These are phyloP conservation scores for Candida vaughaniae DNA, from an alignment of 805 yeast genomes.

Conservation along the genomic window DNA sequence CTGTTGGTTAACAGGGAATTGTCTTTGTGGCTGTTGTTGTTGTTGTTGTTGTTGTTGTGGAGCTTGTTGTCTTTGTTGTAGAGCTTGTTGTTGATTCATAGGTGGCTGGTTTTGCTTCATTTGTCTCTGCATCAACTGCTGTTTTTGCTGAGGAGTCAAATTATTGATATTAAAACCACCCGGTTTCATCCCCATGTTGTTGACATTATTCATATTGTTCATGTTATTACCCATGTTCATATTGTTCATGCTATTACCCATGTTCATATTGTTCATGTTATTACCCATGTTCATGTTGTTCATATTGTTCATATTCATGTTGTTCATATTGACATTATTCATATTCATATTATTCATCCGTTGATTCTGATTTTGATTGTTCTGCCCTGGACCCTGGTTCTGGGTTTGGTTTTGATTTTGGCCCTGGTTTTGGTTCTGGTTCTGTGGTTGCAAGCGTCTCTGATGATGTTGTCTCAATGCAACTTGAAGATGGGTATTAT, in stretches of 20 bases:
- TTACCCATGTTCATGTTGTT: slow-evolving; percentile 10
- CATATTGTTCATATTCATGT: slow-evolving; percentile 7
- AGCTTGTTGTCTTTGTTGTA: slow-evolving; percentile 22
- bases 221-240: slow-evolving; percentile 16
- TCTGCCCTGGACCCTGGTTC: slow-evolving; percentile 12
- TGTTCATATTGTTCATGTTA: slow-evolving; percentile 13
- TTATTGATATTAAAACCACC: slow-evolving; percentile 12
- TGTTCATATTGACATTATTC: slow-evolving; percentile 11
- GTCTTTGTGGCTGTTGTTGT: slow-evolving; percentile 23
- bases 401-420: slow-evolving; percentile 4
- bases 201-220: slow-evolving; percentile 19
- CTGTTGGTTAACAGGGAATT: slow-evolving; percentile 5
- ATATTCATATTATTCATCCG: slow-evolving; percentile 16
- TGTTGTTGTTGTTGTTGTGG: slow-evolving; percentile 12
- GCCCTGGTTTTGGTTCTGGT: slow-evolving; percentile 7
- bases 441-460: slow-evolving; percentile 25
- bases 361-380: slow-evolving; percentile 5
- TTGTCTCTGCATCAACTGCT: slow-evolving; percentile 38
- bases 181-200: slow-evolving; percentile 2
- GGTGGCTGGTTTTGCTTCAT: slow-evolving; percentile 25
- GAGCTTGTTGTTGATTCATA: slow-evolving; percentile 7
- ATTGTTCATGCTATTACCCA: slow-evolving; percentile 14
- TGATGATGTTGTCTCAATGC: slow-evolving; percentile 51
- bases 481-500: slow-evolving; percentile 63
- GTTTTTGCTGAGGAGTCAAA: slow-evolving; percentile 35